Base-by-base conservation (phyloP, 805 yeast species). In the Pachysolen tannophilus region DNA sequence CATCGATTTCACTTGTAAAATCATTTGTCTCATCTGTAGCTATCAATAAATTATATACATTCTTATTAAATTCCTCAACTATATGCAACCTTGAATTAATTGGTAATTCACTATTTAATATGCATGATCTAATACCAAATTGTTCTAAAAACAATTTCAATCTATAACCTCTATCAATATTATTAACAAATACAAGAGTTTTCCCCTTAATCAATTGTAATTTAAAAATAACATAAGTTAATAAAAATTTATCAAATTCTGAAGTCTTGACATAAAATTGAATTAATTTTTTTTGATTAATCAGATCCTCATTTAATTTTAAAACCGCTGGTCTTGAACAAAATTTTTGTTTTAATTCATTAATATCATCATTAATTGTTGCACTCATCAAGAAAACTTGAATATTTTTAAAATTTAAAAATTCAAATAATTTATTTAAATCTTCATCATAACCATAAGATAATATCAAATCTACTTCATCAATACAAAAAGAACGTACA, bases 381-480 rank as follows among this genome's bases (percentile, higher is more conserved):
- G 98, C 98, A 58, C 95, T 83, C 97, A 92, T 92, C 46, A 92
- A 63, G 59, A 86, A 92, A 3, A 92, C 79, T 61, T 92, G 98
- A 45, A 84, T 63, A 40, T 72, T 75, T 51, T 78, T 78, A 41
- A 78, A 61, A n/a, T 87, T 86, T 43, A 88, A 60, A 42, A 59
- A 71, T 18, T 68, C 64, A 7, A 82, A 69, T 43, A 92, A 69
- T 47, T 69, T 72, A 28, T 72, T 63, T 43, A 90, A 65, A 58
- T 92, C 98, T 7, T 85, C 94, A 45, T 78, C 73, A 55, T 92
- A 86, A 17, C 98, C 98, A 56, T 83, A 92, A 2, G 94, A 81
- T 33, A 85, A 61, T 31, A 92, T 75, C 47, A 92, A 69, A 61
- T 92, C 98, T 20, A 92, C 97, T 60, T 92, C 98, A 62, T 92